Conservation (phyloP, 2,329 filamentous ascomycete species). For the Aspergillus spinulosporus region DNA sequence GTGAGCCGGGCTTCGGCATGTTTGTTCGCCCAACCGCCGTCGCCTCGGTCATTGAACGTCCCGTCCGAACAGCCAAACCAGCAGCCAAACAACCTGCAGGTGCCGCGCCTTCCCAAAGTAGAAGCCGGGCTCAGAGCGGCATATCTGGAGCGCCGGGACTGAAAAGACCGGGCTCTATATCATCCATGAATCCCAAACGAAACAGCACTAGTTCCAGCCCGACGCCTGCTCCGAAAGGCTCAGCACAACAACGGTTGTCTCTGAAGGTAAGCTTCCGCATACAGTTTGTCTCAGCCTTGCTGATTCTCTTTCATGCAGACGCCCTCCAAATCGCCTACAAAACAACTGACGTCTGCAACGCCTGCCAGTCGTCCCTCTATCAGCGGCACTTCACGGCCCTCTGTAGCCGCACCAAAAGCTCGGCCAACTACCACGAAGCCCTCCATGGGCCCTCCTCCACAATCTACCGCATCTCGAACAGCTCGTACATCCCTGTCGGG, state of each 20-base stretch:
- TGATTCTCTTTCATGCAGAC: conserved; percentile 52
- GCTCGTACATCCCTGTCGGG: conserved; percentile 44
- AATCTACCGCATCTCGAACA: conserved; percentile 34
- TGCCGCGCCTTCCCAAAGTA: conserved; percentile 20
- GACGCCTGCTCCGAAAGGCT: conserved; percentile 63
- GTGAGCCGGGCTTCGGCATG: conserved; percentile 70
- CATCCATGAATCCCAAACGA: conserved; percentile 60
- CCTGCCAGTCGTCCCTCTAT: conserved; percentile 50
- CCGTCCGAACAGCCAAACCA: conserved; percentile 41
- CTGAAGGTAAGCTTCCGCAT: conserved; percentile 36
- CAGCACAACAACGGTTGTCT: conserved; percentile 34
- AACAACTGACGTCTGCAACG: conserved; percentile 63
- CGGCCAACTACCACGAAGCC: conserved; percentile 59
- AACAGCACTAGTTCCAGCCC: conserved; percentile 73
- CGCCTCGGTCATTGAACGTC: conserved; percentile 50
- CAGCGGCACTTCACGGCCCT: conserved; percentile 56
- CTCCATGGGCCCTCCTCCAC: conserved; percentile 67
- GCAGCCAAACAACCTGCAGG: conserved; percentile 27
- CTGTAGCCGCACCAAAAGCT: conserved; percentile 48
- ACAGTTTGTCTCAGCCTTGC: conserved; percentile 1
- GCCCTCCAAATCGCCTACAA: conserved; percentile 76
- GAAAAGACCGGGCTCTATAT: conserved; percentile 49
- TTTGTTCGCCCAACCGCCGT: conserved; percentile 77
- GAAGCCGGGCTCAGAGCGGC: conserved; percentile 45
- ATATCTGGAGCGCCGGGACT: conserved; percentile 36